Base-by-base conservation (phyloP, 1,139 yeast genomes). In the Blastobotrys buckinghamii region DNA sequence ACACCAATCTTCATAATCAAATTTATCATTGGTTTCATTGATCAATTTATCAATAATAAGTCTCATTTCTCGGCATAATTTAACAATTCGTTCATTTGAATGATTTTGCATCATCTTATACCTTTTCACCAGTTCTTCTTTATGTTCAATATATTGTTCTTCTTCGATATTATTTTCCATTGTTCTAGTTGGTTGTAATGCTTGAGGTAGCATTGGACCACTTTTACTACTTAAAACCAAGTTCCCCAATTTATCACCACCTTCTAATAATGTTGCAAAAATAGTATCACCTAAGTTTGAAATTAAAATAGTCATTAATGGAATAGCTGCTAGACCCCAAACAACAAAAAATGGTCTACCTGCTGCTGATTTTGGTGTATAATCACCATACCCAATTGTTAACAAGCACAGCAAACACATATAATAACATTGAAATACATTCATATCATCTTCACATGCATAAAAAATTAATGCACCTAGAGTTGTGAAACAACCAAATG, bases 321-420 rank as follows among this genome's bases (percentile, higher is more conserved):
- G 96, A 15, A 88, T 84, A 0, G 96, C 95, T 6, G 80, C 71
- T 20, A 87, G 64, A 0, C 90, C 84, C 95, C 96, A 88, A 3
- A 79, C 66, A 10, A 85, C 79, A 59, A 87, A 88, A 56, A 87
- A 79, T 0, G 82, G 77, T 41, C 85, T 68, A 0, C 95, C 95
- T 7, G 85, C 80, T 1, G 81, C 67, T 0, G 82, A 65, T 2
- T 50, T 53, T 0, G 95, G 95, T 0, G 80, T 72, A 58, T 70
- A 81, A 58, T 83, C 90, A 29, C 96, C 96, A 65, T 84, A 87
- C 0, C 96, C 96, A 50, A 88, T 83, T 0, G 96, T 86, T 26
- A 87, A 67, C 50, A 88, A 74, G 59, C 92, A 81, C 48, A 85
- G 69, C 54, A 83, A 79, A 53, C 90, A 79, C 60, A 86, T 87